Evolutionary conservation across 352 stramenopile genomes (phyloP).

Genomic region (Lagenidium sp.): DNA sequence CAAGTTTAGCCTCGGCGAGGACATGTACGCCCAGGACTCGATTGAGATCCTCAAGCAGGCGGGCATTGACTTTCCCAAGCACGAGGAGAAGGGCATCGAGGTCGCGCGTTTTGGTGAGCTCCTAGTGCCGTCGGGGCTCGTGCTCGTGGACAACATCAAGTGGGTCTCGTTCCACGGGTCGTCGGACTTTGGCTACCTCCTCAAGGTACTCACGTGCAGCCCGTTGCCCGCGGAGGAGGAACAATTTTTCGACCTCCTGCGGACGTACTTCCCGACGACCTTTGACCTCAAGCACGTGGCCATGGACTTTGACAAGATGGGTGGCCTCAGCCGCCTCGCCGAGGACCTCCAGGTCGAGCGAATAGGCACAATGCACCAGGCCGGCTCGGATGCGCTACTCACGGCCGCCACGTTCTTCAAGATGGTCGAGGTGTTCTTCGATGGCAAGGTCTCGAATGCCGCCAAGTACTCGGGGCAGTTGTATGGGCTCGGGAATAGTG

Average conservation of each 20-base stretch:
- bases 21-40: conserved; percentile 99
- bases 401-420: conserved; percentile 93
- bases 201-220: conserved; percentile 94
- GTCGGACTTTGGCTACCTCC: conserved; percentile 99
- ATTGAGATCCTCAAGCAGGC: conserved; percentile 98
- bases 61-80: conserved; percentile 97
- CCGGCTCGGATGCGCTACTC: conserved; percentile 95
- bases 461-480: conserved; percentile 81
- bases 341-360: conserved; percentile 95
- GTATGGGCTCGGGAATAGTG: conserved; percentile 75
- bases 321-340: conserved; percentile 94
- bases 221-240: conserved; percentile 85
- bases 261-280: conserved; percentile 97
- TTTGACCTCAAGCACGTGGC: conserved; percentile 99
- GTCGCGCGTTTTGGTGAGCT: conserved; percentile 96
- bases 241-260: conserved; percentile 96
- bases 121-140: conserved; percentile 95
- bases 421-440: conserved; percentile 85
- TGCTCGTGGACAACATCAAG: conserved; percentile 97
- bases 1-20: conserved; percentile 96
- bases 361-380: conserved; percentile 99
- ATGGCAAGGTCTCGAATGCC: conserved; percentile 78
- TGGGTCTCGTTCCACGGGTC: conserved; percentile 99
- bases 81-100: conserved; percentile 95
- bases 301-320: conserved; percentile 96